Evolutionary conservation across 352 stramenopile genomes (phyloP).

Genomic region (Paralagenidium karlingii): DNA sequence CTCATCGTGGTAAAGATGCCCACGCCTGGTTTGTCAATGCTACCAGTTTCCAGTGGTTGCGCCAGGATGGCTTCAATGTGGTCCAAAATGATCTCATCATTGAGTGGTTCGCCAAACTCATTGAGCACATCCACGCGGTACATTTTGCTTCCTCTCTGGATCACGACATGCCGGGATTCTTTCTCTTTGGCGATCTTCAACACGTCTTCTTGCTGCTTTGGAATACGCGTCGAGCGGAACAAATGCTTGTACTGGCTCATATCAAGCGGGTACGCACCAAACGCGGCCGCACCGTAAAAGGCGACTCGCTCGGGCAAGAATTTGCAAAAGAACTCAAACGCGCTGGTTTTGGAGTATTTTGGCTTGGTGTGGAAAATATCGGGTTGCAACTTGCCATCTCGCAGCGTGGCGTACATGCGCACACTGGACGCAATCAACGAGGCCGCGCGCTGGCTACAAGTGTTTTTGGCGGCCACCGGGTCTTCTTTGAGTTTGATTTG

Average conservation of each 20-base stretch:
- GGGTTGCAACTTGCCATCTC: constrained; percentile 67
- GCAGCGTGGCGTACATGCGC: constrained; percentile 69
- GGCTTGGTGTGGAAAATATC: constrained; percentile 88
- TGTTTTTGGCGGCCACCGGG: constrained; percentile 68
- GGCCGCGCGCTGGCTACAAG: constrained; percentile 66
- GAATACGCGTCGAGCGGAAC: constrained; percentile 73
- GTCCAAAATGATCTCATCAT: constrained; percentile 71
- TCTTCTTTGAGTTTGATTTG: constrained; percentile 85
- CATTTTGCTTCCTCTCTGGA: constrained; percentile 79
- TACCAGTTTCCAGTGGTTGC: constrained; percentile 27
- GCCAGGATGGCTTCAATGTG: constrained; percentile 75
- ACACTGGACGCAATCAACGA: constrained; percentile 81
- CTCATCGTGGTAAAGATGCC: constrained; percentile 70
- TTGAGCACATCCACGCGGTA: constrained; percentile 81
- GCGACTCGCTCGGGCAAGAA: constrained; percentile 70
- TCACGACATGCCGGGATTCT: constrained; percentile 62
- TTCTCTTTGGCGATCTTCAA: constrained; percentile 33
- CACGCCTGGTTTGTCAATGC: constrained; percentile 27
- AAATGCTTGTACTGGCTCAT: constrained; percentile 90
- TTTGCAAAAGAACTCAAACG: constrained; percentile 75
- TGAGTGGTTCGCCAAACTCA: constrained; percentile 31
- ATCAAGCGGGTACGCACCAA: constrained; percentile 82
- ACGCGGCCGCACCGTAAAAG: constrained; percentile 78
- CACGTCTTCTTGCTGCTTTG: constrained; percentile 44
- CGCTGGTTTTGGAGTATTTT: constrained; percentile 48